Evolutionary conservation across 257 asterid species (phyloP).

Genomic region (Solanum clarkiae): DNA sequence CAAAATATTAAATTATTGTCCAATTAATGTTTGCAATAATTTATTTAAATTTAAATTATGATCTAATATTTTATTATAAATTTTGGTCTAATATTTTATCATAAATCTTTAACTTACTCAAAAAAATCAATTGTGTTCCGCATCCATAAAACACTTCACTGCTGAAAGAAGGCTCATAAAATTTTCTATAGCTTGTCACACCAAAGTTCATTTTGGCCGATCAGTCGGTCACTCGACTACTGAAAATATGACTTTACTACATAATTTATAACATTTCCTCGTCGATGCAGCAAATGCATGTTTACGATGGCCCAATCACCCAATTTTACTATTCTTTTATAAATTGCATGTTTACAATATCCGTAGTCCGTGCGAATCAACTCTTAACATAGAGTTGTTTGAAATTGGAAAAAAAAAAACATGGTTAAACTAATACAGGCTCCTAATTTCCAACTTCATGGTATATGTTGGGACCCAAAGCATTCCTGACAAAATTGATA

Average conservation of each 20-base stretch:
- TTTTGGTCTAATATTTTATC: background rate
- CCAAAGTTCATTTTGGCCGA: background rate
- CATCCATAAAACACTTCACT: background rate
- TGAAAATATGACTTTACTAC: background rate
- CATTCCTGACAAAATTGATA: background rate
- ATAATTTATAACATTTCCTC: background rate
- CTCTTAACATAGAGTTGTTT: background rate
- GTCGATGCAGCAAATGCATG: background rate
- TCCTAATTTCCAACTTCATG: background rate
- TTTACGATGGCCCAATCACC: background rate
- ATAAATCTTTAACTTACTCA: background rate
- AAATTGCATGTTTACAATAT: too few species aligned
- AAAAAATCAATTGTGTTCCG: background rate
- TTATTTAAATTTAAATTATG: accelerated
- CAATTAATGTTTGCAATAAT: background rate
- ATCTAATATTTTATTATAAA: background rate
- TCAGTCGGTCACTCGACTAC: background rate
- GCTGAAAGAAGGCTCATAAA: background rate
- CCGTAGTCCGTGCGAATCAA: too few species aligned
- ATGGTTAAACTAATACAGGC: background rate
- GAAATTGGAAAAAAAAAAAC: background rate
- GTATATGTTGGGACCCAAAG: background rate
- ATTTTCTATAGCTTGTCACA: background rate
- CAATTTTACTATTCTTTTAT: too few species aligned
- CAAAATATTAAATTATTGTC: too few species aligned